Conservation (phyloP, 2,329 filamentous ascomycete species). For the Ceratocystis harringtonii region DNA sequence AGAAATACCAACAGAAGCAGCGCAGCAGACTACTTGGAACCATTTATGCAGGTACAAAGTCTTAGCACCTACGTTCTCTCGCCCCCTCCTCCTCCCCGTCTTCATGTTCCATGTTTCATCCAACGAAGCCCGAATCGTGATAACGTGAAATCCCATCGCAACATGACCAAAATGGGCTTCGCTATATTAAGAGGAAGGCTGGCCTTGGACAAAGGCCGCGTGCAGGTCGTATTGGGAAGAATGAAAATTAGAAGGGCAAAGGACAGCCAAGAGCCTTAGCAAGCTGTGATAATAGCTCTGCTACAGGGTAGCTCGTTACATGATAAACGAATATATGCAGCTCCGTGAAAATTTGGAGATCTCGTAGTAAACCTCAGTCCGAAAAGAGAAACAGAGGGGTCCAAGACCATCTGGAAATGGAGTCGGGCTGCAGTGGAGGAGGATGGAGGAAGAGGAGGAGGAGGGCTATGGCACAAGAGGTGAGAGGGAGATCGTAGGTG, state of each 20-base stretch:
- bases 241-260: neutral
- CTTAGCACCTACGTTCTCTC: neutral
- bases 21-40: neutral
- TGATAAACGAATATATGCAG: neutral
- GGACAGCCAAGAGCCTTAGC: neutral
- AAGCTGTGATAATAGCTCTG: neutral
- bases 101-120: neutral
- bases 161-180: neutral
- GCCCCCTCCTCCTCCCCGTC: too few species aligned
- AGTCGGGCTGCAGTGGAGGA: neutral
- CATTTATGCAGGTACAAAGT: neutral
- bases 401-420: neutral
- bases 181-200: neutral
- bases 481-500: neutral
- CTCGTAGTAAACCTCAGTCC: neutral
- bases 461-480: neutral
- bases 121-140: neutral
- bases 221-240: neutral
- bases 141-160: neutral
- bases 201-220: neutral
- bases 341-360: neutral
- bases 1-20: neutral
- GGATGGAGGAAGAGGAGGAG: neutral
- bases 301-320: neutral
- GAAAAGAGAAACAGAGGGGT: neutral